Base-by-base conservation (phyloP, 2,329 filamentous ascomycete genomes). In the Fonsecaea multimorphosa region DNA sequence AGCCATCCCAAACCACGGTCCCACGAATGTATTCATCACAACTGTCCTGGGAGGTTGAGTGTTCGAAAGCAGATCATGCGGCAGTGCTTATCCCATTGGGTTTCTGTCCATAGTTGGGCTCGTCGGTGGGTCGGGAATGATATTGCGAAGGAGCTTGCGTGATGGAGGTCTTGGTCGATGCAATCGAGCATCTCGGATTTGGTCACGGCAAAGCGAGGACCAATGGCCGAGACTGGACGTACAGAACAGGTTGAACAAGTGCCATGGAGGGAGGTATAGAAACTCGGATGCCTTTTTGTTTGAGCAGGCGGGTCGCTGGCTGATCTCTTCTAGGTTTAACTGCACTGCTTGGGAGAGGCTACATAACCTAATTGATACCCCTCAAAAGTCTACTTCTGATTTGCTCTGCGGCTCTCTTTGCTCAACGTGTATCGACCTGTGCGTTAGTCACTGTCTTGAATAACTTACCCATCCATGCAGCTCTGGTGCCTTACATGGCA, bases 301-400 rank as follows among this genome's bases (percentile, higher is more conserved):
- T 14, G 44, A 49, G 19, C 44, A 24, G 44, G 9, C 8, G n/a
- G 19, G 19, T 24, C 19, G 44, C 44, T 12, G 44, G 19, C 44
- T 40, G 38, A 16, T n/a, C 14, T n/a, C 38, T 5, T 0, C 38
- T 12, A 40, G 11, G 3, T 24, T 49, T 22, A 16, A 22, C 38
- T 44, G 38, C 6, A 19, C 34, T 19, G 7, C 9, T 44, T 6
- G n/a, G 16, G 6, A 8, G n/a, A 44, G 22, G 44, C 44, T 49
- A 49, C 44, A 24, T 49, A 49, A 49, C 44, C 24, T 49, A 49
- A 49, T 49, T 49, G 44, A 49, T 49, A 49, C 44, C 44, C 44
- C 19, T 24, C 19, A 11, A 49, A 49, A 49, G 19, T 11, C 19
- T 24, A 8, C 24, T 49, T 49, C 22, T 7, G 2, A 11, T 24